Base-by-base conservation (phyloP, 176 grass and related monocot genomes). In the Carex myosuroides region DNA sequence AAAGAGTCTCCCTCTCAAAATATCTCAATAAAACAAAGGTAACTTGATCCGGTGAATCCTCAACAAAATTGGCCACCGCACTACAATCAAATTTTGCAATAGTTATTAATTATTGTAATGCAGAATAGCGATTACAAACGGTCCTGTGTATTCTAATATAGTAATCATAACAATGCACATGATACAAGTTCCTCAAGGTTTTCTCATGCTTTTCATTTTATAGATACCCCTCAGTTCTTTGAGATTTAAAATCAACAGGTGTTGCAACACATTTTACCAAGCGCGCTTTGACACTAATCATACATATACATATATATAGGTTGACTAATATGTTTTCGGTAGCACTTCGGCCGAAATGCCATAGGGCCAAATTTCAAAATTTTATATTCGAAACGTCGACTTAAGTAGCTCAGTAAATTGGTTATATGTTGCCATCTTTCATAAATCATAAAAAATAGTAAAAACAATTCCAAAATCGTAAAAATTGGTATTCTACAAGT, bases 41-140 rank as follows among this genome's bases (percentile, higher is more conserved):
- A 88, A 90, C 90, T 85, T 94, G 89, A 83, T 98, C 86, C 0
- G 91, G 84, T 61, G 85, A 90, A 90, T 42, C 86, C 68, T 92
- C 89, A 57, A 98, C 6, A 70, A 91, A 87, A 90, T 90, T 86
- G 78, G 85, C 86, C 86, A 98, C 86, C 33, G 89, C 81, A 87
- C 95, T 98, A 57, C 59, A 92, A 80, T 32, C 6, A 55, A 30
- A 55, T 32, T 39, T 76, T 76, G 44, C 48, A 48, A 72, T 11
- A 72, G 17, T 42, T 44, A 44, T 44, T 70, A 70, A 35, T 72
- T 72, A 46, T 48, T 71, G 39, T 46, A 79, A 30, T 79, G 58
- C 30, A 64, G 60, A 64, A 21, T 13, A 79, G 14, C 14, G 20
- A 18, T 77, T 55, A 52, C 17, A 77, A 53, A 26, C 1, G 2